Conservation (phyloP, 1,284 basidiomycete species). For the Ceratobasidium papillatum region DNA sequence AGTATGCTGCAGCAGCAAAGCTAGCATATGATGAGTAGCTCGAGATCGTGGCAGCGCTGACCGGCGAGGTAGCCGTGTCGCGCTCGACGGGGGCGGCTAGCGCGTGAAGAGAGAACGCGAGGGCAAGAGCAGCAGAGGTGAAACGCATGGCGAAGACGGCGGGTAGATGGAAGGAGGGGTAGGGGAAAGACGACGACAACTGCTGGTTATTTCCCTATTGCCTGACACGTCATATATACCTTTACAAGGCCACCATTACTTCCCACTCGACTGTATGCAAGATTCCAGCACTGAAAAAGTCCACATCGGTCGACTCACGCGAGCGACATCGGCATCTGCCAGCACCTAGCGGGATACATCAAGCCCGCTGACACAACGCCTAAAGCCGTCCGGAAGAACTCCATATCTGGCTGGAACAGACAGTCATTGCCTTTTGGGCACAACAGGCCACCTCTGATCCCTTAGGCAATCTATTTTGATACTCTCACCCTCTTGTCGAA, state of each 20-base stretch:
- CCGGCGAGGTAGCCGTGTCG: constrained; percentile 52
- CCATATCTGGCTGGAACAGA: not conserved
- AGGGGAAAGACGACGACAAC: not conserved
- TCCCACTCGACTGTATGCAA: not conserved
- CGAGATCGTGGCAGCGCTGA: constrained; percentile 57
- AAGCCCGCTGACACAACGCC: not conserved
- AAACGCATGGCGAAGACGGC: constrained; percentile 27
- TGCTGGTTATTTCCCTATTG: not conserved
- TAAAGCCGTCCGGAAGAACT: constrained; percentile 8
- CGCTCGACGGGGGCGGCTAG: constrained; percentile 12
- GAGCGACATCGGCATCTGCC: not conserved
- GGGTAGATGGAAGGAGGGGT: not conserved
- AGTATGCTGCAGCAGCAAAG: constrained; percentile 67
- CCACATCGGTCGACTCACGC: not conserved
- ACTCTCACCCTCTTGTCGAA: not conserved
- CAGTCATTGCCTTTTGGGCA: not conserved
- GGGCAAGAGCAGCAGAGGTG: not conserved
- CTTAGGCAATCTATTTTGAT: not conserved
- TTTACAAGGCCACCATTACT: not conserved
- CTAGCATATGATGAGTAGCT: constrained; percentile 63
- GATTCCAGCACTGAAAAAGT: constrained; percentile 4
- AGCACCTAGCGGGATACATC: not conserved
- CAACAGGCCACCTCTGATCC: not conserved
- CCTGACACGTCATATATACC: constrained; percentile 18
- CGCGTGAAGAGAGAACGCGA: constrained; percentile 2